Percentiles rank a stretch among this genome's conserved stretches.
These are phyloP conservation scores for Malassezia sp. DNA, from an alignment of 1,284 basidiomycete genomes.

Conservation along the genomic window DNA sequence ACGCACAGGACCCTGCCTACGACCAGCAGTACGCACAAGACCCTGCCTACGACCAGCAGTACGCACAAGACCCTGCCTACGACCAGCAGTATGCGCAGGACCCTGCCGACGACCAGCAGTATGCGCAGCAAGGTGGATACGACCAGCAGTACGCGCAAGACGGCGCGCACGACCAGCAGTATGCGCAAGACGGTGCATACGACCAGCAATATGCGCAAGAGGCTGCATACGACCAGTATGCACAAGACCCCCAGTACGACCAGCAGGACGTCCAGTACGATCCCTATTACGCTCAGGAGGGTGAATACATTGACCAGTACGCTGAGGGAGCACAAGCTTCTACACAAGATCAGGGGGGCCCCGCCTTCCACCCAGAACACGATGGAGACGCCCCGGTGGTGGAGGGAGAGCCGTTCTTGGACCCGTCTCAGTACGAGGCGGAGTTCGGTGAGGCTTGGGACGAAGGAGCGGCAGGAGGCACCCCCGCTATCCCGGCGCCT, in stretches of 20 bases:
- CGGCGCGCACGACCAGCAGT: not conserved
- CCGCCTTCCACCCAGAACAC: too few species aligned
- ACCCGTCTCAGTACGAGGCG: conserved; percentile 16
- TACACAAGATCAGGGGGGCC: too few species aligned
- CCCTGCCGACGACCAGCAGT: not conserved
- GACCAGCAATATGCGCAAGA: too few species aligned
- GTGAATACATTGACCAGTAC: too few species aligned
- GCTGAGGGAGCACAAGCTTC: too few species aligned
- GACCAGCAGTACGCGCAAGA: not conserved
- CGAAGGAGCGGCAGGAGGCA: not conserved
- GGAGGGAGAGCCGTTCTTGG: conserved; percentile 11
- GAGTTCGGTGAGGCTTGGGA: conserved; percentile 9
- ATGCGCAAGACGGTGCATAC: too few species aligned
- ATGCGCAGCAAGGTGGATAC: too few species aligned
- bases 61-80: not conserved
- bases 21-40: not conserved
- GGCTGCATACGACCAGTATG: too few species aligned
- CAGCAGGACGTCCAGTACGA: too few species aligned
- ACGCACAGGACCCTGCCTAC: conserved; percentile 2
- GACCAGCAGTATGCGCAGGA: not conserved
- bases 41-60: not conserved
- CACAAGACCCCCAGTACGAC: too few species aligned
- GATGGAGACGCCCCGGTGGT: too few species aligned
- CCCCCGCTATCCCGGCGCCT: not conserved
- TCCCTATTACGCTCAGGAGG: too few species aligned